Base-by-base conservation (phyloP, 331 rosid species). In the Cucumis variabilis region DNA sequence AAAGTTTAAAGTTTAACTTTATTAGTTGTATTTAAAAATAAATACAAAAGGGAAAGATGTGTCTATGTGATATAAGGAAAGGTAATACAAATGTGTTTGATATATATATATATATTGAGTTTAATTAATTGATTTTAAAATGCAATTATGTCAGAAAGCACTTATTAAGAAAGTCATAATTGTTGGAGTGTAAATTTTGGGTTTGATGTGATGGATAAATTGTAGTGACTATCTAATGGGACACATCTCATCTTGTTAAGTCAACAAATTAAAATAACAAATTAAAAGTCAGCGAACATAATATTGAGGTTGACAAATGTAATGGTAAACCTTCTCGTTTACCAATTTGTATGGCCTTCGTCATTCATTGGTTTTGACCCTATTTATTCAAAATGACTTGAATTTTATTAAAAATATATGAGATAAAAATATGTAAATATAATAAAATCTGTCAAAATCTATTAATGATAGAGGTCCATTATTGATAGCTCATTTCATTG, bases 281-380 rank as follows among this genome's bases (percentile, higher is more conserved):
- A 82, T 62, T 73, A 85, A 1, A 86, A 87, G 93, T 93, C 94
- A 91, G 88, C 84, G 48, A 79, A 76, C 84, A 93, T 91, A 72
- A 91, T 90, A 86, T 88, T 85, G 86, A 67, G 88, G 62, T 87
- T 89, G 91, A 89, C 86, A 55, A 84, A 28, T 37, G 76, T 17
- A 50, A 50, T 87, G 73, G 65, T 82, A 62, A 86, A 83, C 89
- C 88, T 76, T 77, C 48, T 46, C 28, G 27, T 83, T 83, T 63
- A 7, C 58, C 88, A 58, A 72, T 44, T 86, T 89, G 66, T 55
- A 75, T 63, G 91, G 83, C 83, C 83, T 70, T 81, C 79, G n/a
- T n/a, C 75, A 55, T 75, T 73, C 73, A 86, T 72, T 6, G 83
- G 76, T 83, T 89, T 89, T 89, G 88, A 89, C 89, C 87, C 87